A percentile compares a stretch with the other conserved stretches of the same genome.
Evolutionary conservation across 2,329 filamentous ascomycete species (phyloP).

Genomic region (Rhinocladiella similis): DNA sequence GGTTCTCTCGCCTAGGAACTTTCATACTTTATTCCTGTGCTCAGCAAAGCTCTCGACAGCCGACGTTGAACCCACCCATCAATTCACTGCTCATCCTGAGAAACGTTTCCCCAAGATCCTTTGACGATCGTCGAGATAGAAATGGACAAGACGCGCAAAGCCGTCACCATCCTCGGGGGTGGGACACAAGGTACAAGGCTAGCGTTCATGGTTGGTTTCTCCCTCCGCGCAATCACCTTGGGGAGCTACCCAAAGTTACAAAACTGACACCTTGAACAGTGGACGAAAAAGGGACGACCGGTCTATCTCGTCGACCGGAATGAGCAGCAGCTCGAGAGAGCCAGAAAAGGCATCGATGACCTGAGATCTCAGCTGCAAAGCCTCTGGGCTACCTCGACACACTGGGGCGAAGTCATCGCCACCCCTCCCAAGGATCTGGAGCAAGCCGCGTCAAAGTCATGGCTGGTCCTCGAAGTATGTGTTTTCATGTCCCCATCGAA

Average conservation of each 20-base stretch:
- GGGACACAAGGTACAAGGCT: conserved; percentile 39
- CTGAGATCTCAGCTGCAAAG: conserved; percentile 25
- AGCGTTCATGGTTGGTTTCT: conserved; percentile 37
- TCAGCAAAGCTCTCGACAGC: too few relatives aligned
- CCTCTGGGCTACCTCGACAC: conserved; percentile 3
- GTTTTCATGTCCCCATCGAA: background rate
- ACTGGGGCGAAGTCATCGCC: conserved; percentile 31
- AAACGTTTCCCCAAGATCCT: background rate
- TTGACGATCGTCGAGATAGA: too few relatives aligned
- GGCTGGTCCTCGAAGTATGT: conserved; percentile 40
- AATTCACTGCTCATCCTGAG: background rate
- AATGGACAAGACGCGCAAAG: background rate
- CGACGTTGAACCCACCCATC: background rate
- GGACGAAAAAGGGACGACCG: conserved; percentile 36
- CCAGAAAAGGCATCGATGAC: conserved; percentile 32
- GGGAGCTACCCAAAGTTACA: background rate
- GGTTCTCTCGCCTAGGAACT: too few relatives aligned
- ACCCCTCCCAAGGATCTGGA: conserved; percentile 27
- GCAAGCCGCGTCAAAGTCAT: conserved; percentile 32
- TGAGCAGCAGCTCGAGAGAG: conserved; percentile 33
- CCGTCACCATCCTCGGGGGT: conserved; percentile 35
- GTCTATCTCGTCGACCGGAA: conserved; percentile 36
- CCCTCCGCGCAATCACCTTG: background rate
- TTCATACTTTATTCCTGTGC: too few relatives aligned
- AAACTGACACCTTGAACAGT: conserved; percentile 28